These are phyloP conservation scores for Suhomyces canberraensis DNA, from an alignment of 805 yeast genomes.

Conservation along the genomic window DNA sequence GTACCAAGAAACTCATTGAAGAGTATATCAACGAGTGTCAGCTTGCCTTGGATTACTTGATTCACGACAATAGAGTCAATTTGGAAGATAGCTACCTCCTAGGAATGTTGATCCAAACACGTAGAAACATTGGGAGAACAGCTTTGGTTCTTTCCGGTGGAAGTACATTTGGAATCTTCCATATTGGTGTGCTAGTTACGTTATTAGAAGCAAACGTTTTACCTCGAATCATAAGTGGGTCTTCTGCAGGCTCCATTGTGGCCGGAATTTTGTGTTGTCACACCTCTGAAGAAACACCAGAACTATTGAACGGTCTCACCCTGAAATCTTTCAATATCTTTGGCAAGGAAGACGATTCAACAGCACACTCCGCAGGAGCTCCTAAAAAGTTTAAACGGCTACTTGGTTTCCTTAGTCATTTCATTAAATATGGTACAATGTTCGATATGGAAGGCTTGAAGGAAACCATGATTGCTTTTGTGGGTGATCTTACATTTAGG, in stretches of 20 bases:
- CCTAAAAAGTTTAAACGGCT: slow-evolving; percentile 44
- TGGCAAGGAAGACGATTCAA: slow-evolving; percentile 51
- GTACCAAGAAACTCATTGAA: slow-evolving; percentile 81
- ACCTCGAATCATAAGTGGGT: slow-evolving; percentile 88
- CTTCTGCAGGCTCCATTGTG: slow-evolving; percentile 93
- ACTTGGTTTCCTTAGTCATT: slow-evolving; percentile 40
- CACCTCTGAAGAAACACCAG: slow-evolving; percentile 64
- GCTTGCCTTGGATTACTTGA: slow-evolving; percentile 37
- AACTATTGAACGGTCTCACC: slow-evolving; percentile 57
- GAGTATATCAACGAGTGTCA: slow-evolving; percentile 81
- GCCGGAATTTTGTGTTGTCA: slow-evolving; percentile 86
- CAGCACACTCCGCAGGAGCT: background rate
- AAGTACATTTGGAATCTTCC: slow-evolving; percentile 88
- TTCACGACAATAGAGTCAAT: slow-evolving; percentile 34
- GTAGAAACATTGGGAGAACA: slow-evolving; percentile 90
- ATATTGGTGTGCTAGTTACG: slow-evolving; percentile 86
- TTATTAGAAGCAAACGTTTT: slow-evolving; percentile 68
- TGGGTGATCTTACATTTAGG: slow-evolving; percentile 88
- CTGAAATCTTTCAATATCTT: slow-evolving; percentile 54
- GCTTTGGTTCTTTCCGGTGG: slow-evolving; percentile 97
- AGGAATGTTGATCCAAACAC: slow-evolving; percentile 78
- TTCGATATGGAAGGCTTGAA: slow-evolving; percentile 73
- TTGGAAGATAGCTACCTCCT: slow-evolving; percentile 68
- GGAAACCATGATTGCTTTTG: slow-evolving; percentile 68
- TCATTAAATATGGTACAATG: slow-evolving; percentile 85